Percentiles rank a stretch among this genome's conserved stretches.
These are phyloP conservation scores for Lyophyllum atratum DNA, from an alignment of 768 basidiomycete genomes.

Conservation along the genomic window DNA sequence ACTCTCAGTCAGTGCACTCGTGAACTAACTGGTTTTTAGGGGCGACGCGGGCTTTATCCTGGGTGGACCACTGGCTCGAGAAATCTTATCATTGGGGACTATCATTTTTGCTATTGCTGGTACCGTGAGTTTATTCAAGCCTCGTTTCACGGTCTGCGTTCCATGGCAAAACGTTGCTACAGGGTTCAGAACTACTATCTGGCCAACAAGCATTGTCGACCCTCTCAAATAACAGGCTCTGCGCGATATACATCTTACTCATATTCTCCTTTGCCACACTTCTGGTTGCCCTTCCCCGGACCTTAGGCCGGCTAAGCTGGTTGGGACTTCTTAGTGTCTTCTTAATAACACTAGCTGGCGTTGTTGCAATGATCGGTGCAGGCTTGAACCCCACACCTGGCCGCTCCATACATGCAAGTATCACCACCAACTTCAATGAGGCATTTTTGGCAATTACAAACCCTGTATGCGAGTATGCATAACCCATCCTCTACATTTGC, in stretches of 20 bases:
- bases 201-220: constrained; percentile 54
- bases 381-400: constrained; percentile 45
- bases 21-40: constrained; percentile 21
- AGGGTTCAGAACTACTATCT: constrained; percentile 51
- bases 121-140: constrained; percentile 29
- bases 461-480: constrained; percentile 34
- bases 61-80: constrained; percentile 48
- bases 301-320: constrained; percentile 47
- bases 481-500: not conserved
- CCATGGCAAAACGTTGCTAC: not conserved
- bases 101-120: constrained; percentile 53
- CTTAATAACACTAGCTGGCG: constrained; percentile 45
- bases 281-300: constrained; percentile 46
- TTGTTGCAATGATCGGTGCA: constrained; percentile 53
- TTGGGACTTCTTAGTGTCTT: constrained; percentile 44
- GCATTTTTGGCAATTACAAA: constrained; percentile 56
- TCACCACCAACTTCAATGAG: constrained; percentile 42
- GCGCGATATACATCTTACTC: constrained; percentile 43
- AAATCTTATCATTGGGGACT: constrained; percentile 46
- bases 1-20: not conserved
- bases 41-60: constrained; percentile 54
- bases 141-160: not conserved
- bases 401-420: constrained; percentile 37
- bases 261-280: constrained; percentile 49
- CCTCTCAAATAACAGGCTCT: constrained; percentile 50